Percentiles rank a stretch among this genome's conserved stretches.
These are phyloP conservation scores for Graphiopsis chlorocephala DNA, from an alignment of 2,329 filamentous ascomycete species.

Conservation along the genomic window DNA sequence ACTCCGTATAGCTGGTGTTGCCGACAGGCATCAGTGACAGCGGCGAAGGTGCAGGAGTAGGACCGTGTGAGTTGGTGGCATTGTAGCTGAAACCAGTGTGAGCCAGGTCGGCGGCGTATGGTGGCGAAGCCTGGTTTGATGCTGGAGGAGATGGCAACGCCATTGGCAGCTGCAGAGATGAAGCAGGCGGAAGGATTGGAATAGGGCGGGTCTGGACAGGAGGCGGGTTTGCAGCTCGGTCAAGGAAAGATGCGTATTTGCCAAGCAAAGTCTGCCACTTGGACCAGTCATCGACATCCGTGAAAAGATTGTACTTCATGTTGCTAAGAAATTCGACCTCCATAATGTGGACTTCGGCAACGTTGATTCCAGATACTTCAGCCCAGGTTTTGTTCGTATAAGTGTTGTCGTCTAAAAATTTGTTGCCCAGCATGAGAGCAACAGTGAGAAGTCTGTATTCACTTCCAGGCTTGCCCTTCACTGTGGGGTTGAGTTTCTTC, in stretches of 20 bases:
- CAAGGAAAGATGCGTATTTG: slow-evolving; percentile 80
- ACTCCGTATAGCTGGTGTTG: slow-evolving; percentile 3
- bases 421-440: slow-evolving; percentile 95
- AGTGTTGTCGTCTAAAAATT: slow-evolving; percentile 97
- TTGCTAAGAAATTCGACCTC: slow-evolving; percentile 99
- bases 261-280: slow-evolving; percentile 81
- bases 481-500: slow-evolving; percentile 83
- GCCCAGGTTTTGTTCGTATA: slow-evolving; percentile 99
- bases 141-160: slow-evolving; percentile 52
- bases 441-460: slow-evolving; percentile 92
- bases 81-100: slow-evolving; percentile 43
- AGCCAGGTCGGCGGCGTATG: slow-evolving; percentile 35
- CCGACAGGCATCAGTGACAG: slow-evolving; percentile 42
- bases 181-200: slow-evolving; percentile 47
- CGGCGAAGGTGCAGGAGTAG: slow-evolving; percentile 44
- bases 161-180: slow-evolving; percentile 45
- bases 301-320: slow-evolving; percentile 90
- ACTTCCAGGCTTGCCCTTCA: slow-evolving; percentile 88
- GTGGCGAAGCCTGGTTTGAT: slow-evolving; percentile 52
- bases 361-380: slow-evolving; percentile 90
- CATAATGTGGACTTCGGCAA: slow-evolving; percentile 97
- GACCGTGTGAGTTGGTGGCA: slow-evolving; percentile 31
- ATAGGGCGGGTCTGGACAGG: slow-evolving; percentile 37
- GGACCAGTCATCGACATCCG: slow-evolving; percentile 81
- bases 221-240: slow-evolving; percentile 56